Evolutionary conservation across 139 green algal genomes (phyloP).

Genomic region (Deuterostichococcus epilithicus): DNA sequence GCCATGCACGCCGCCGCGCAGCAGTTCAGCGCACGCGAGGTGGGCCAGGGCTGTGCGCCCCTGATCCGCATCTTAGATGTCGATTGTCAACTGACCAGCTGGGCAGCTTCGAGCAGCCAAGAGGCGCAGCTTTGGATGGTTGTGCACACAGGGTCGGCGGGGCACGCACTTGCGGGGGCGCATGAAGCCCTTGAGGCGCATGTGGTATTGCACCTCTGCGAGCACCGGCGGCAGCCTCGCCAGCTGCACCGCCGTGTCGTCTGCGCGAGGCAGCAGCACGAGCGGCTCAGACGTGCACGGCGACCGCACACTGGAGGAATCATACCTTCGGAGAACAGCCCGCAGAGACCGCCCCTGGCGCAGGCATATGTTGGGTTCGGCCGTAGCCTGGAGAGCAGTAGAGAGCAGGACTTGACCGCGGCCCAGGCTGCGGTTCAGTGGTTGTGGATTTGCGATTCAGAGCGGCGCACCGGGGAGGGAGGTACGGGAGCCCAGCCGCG

Average conservation of each 20-base stretch:
- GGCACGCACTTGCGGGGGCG: slow-evolving; percentile 27
- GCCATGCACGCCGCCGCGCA: too few relatives aligned
- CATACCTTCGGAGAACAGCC: neutral
- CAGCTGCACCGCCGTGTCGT: neutral
- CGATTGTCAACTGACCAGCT: too few relatives aligned
- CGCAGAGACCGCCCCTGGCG: neutral
- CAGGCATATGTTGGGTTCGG: neutral
- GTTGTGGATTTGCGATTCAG: neutral
- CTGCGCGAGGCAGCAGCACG: neutral
- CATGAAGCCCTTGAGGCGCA: slow-evolving; percentile 46
- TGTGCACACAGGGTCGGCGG: too few relatives aligned
- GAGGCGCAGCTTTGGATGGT: neutral
- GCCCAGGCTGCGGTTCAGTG: slow-evolving; percentile 1
- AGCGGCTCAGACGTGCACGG: neutral
- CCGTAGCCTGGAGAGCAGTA: too few relatives aligned
- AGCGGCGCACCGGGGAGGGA: neutral
- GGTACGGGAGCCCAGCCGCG: neutral
- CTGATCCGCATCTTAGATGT: too few relatives aligned
- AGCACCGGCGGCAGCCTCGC: slow-evolving; percentile 7
- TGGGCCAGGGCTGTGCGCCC: too few relatives aligned
- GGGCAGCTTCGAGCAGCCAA: too few relatives aligned
- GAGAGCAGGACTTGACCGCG: too few relatives aligned
- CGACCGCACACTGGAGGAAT: neutral
- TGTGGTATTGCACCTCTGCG: slow-evolving; percentile 33
- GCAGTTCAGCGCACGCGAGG: too few relatives aligned